Base-by-base conservation (phyloP, 805 yeast species). In the Hanseniaspora osmophila region DNA sequence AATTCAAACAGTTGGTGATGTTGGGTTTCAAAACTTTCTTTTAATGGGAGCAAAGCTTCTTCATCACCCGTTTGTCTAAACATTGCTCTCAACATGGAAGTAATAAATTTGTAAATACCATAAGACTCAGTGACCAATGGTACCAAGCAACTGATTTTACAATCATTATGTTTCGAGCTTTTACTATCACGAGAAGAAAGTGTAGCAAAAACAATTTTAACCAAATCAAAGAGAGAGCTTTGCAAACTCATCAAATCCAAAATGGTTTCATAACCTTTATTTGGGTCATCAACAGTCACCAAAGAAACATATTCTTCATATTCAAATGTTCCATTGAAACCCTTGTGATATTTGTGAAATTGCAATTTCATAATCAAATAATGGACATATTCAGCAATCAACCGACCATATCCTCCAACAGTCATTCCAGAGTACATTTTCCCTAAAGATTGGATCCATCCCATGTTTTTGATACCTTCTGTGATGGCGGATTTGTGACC, bases 301-400 rank as follows among this genome's bases (percentile, higher is more conserved):
- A 90, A 70, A 3, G 96, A 84, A 40, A 88, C 78, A 58, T 90
- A 92, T 60, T 90, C 98, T 61, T 87, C 95, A 59, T 90, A 92
- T 60, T 90, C 98, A 62, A 90, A 90, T 33, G 86, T 86, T 33
- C 97, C 98, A 57, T 84, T 90, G 65, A 90, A 92, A 4, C 87
- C 94, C 12, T 84, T 78, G 56, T 92, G 94, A 48, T 74, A 71
- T 48, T 79, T 74, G 61, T 90, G 97, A 63, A 90, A 90, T 49
- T 75, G 74, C 53, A 92, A 70, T 58, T 90, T 90, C 56, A 73
- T 70, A 44, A 84, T 64, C 43, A 90, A 63, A 51, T 77, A 84
- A 30, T 70, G 66, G 39, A 78, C 84, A 59, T 90, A 90, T 54
- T 82, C 95, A 46, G 70, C 71, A 51, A 88, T 85, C 49, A 90